Percentiles rank a stretch among this genome's conserved stretches.
phyloP scores from a whole-genome alignment of 78 protist species.

The Mantamonas sphyraenae region DNA sequence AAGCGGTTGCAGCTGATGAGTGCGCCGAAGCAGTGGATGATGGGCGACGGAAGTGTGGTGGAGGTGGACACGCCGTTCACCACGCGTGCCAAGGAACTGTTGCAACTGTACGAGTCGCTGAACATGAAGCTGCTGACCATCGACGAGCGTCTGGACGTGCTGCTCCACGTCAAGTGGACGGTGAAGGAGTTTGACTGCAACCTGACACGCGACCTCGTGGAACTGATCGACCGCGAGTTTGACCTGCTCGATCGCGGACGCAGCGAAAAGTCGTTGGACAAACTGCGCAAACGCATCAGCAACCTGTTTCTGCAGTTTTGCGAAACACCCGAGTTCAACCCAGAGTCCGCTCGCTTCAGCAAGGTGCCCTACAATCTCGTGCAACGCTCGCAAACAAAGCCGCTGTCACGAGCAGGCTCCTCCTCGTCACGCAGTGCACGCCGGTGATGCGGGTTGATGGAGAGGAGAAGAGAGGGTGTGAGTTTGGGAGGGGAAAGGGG shows the following conservation, averaged over 20 bases:
- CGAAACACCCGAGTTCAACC: slow-evolving; percentile 71
- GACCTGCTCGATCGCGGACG: slow-evolving; percentile 63
- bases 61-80: slow-evolving; percentile 61
- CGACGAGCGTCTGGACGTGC: slow-evolving; percentile 66
- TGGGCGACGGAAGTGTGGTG: neutral
- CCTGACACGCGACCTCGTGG: slow-evolving; percentile 53
- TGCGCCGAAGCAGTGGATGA: neutral
- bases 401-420: too few species aligned
- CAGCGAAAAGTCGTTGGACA: slow-evolving; percentile 9
- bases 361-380: slow-evolving; percentile 15
- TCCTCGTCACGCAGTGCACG: too few species aligned
- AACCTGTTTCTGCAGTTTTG: slow-evolving; percentile 54
- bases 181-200: slow-evolving; percentile 62
- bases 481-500: too few species aligned
- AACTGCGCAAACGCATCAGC: slow-evolving; percentile 38
- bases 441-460: too few species aligned
- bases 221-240: slow-evolving; percentile 68
- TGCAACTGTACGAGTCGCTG: slow-evolving; percentile 41
- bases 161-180: slow-evolving; percentile 56
- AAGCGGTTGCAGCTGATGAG: slow-evolving; percentile 5
- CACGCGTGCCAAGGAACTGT: slow-evolving; percentile 59
- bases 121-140: neutral
- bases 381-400: neutral
- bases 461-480: too few species aligned
- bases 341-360: slow-evolving; percentile 45